These are phyloP conservation scores for Neurospora tetrasperma DNA, from an alignment of 495 filamentous ascomycete species.

Conservation along the genomic window DNA sequence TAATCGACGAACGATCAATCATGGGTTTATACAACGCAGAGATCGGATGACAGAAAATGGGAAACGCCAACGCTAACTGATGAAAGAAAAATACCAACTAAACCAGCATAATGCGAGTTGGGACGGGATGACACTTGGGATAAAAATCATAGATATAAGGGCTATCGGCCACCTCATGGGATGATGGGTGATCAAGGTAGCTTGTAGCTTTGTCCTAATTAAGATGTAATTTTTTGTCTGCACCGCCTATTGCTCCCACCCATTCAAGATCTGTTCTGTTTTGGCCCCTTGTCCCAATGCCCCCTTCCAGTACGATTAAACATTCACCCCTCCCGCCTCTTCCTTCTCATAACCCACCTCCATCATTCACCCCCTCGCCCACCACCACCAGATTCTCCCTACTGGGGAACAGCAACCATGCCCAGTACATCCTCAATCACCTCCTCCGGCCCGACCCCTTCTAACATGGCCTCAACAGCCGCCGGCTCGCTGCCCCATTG, in stretches of 20 bases:
- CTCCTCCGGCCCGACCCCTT: slow-evolving; percentile 59
- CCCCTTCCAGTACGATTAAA: background rate
- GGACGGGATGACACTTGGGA: background rate
- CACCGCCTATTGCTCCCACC: background rate
- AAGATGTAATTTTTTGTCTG: background rate
- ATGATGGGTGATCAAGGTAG: background rate
- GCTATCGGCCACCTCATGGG: background rate
- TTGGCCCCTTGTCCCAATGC: background rate
- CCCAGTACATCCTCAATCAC: slow-evolving; percentile 77
- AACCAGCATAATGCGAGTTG: background rate
- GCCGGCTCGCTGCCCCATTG: slow-evolving; percentile 80
- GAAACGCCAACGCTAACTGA: background rate
- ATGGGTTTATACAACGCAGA: background rate
- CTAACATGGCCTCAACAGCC: slow-evolving; percentile 55
- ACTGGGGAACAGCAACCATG: slow-evolving; percentile 61
- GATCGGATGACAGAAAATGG: background rate
- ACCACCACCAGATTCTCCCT: background rate
- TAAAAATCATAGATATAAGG: background rate
- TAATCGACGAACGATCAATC: background rate
- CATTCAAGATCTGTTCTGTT: background rate
- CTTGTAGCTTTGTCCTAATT: background rate
- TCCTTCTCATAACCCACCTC: background rate
- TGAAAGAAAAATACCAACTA: background rate
- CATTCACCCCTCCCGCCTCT: background rate
- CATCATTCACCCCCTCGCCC: background rate